Base-by-base conservation (phyloP, 108 stramenopile genomes). In the Schizochytrium sp. region DNA sequence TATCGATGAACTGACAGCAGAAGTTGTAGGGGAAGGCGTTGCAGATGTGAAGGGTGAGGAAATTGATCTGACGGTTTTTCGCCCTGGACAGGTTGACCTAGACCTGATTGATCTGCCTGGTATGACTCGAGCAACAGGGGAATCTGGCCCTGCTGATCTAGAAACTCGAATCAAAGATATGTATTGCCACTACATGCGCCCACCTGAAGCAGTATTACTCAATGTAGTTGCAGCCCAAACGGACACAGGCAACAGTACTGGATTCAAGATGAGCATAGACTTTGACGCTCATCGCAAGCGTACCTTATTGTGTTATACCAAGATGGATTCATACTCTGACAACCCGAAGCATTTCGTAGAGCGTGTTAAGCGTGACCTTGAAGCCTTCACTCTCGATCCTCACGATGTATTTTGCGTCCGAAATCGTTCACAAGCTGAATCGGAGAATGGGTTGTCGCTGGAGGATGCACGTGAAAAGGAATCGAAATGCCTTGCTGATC, bases 51-150 rank as follows among this genome's bases (percentile, higher is more conserved):
- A 5, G 7, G 10, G 42, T 41, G 10, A 72, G 41, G 72, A 72
- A 41, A 72, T 72, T 41, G 15, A 72, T 41, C 41, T 72, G 10
- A 72, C 15, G 41, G 72, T 72, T 12, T 72, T 72, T 41, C 72
- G 72, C 72, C 42, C 72, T 5, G 72, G 15, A 41, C 40, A 72
- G 72, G 72, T 12, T 12, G 72, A 72, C 15, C 41, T 72, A 5
- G 15, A 72, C 72, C 15, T 72, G 72, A 72, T 72, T 15, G 72
- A 72, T 72, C 41, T 72, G 72, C 72, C 72, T 8, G 72, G 72
- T 8, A 15, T 72, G 10, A 15, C 15, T 5, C 72, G 72, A 5
- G 15, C 72, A 5, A 15, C 15, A n/a, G 72, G 72, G 12, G 72
- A 72, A 15, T 41, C 40, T 72, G 72, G 72, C 7, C 72, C 72